These are phyloP conservation scores for Trichoderma aggressivum DNA, from an alignment of 2,329 filamentous ascomycete species.

Conservation along the genomic window DNA sequence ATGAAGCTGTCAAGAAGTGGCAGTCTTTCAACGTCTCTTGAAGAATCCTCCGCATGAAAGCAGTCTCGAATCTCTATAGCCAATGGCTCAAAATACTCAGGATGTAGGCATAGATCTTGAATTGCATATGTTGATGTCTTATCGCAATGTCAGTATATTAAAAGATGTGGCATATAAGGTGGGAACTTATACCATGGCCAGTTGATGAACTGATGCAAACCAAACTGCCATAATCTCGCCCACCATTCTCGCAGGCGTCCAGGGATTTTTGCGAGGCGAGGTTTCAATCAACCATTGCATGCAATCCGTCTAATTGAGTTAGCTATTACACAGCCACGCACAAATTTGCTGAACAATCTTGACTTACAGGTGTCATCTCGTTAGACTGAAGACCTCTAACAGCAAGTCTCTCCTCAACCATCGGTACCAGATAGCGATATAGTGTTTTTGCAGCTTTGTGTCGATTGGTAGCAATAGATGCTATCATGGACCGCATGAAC, in stretches of 20 bases:
- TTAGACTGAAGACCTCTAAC: background rate
- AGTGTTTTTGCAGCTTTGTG: background rate
- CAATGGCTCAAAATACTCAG: background rate
- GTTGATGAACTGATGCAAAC: slow-evolving; percentile 11
- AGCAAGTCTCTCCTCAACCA: background rate
- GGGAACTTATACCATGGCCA: background rate
- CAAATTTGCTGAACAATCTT: background rate
- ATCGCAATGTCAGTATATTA: background rate
- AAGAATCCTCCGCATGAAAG: background rate
- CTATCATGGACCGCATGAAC: background rate
- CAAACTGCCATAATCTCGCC: slow-evolving; percentile 20
- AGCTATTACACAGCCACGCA: background rate
- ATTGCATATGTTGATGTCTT: slow-evolving; percentile 1
- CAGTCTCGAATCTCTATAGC: background rate
- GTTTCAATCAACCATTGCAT: background rate
- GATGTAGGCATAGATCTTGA: background rate
- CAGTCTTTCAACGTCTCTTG: background rate
- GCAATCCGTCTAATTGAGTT: background rate
- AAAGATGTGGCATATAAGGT: background rate
- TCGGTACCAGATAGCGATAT: background rate
- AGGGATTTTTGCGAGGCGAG: background rate
- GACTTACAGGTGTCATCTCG: rapidly evolving
- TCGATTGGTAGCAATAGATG: background rate
- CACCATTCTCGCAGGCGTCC: slow-evolving; percentile 10
- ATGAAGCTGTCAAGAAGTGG: slow-evolving; percentile 21